Evolutionary conservation across 148 eudicot genomes (phyloP).

Genomic region (Suaeda aralocaspica): DNA sequence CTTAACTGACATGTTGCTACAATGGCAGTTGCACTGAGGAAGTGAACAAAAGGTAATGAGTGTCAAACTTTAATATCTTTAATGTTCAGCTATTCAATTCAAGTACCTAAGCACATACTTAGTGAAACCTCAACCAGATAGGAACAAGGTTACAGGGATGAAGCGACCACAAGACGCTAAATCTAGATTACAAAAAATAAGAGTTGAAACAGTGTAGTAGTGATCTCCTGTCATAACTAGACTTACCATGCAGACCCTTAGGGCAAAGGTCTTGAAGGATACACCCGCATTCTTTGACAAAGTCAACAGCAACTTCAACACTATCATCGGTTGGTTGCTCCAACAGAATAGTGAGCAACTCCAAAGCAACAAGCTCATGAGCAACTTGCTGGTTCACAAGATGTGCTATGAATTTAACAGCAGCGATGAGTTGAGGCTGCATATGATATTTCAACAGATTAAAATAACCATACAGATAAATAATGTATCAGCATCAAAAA

Average conservation of each 20-base stretch:
- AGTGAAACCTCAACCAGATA: no score
- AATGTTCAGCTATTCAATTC: no score
- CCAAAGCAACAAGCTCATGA: constrained; percentile 85
- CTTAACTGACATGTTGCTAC: no score
- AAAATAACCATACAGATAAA: neutral
- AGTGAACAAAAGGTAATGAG: no score
- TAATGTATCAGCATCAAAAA: neutral
- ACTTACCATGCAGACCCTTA: constrained; percentile 77
- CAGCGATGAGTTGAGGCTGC: constrained; percentile 85
- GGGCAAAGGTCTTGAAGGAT: constrained; percentile 85
- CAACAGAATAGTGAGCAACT: constrained; percentile 65
- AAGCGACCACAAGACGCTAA: neutral
- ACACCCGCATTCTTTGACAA: constrained; percentile 86
- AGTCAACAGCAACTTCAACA: constrained; percentile 94
- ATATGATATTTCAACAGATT: constrained; percentile 9
- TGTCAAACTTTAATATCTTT: no score
- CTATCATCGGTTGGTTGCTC: constrained; percentile 92
- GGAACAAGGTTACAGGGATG: no score
- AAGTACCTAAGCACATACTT: no score
- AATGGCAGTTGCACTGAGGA: no score
- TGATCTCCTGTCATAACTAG: neutral
- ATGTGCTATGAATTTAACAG: constrained; percentile 89
- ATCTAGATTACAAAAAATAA: neutral
- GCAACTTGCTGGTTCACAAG: constrained; percentile 92
- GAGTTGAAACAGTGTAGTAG: neutral